Conservation (phyloP, 129 eudicot genomes). For the Chrysanthemum seticuspe region DNA sequence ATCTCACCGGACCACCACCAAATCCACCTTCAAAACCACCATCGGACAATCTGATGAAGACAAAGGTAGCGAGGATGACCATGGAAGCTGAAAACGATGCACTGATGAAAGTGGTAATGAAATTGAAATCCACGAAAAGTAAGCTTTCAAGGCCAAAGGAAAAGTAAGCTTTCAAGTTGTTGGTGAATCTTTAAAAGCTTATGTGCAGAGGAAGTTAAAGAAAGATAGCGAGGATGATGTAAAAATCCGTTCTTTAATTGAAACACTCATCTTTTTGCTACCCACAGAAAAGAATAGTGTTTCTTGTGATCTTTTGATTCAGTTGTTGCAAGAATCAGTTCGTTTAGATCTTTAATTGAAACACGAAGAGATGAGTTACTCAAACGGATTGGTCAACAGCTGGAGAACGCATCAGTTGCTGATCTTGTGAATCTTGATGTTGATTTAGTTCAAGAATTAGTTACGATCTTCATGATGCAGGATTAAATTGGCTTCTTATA, state of each 20-base stretch:
- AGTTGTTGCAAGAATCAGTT: constrained; percentile 52
- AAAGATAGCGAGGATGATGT: no score
- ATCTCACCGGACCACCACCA: no score
- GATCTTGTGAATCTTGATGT: constrained; percentile 57
- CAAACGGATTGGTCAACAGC: constrained; percentile 53
- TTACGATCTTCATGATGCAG: constrained; percentile 65
- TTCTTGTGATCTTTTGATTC: constrained; percentile 65
- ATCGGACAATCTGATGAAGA: no score
- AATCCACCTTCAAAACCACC: no score
- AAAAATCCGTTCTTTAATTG: constrained; percentile 52
- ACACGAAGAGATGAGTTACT: constrained; percentile 38
- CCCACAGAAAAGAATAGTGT: constrained; percentile 48
- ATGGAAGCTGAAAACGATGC: no score
- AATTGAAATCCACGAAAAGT: no score
- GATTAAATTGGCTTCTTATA: constrained; percentile 17
- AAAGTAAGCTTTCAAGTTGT: no score
- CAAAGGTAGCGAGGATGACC: no score
- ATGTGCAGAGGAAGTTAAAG: no score
- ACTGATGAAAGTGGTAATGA: no score
- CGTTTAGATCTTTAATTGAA: constrained; percentile 49
- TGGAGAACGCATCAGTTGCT: constrained; percentile 60
- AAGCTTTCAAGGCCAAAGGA: no score
- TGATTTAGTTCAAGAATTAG: constrained; percentile 56
- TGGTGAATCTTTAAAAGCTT: no score
- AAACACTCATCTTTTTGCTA: constrained; percentile 44